Conservation (phyloP, 345 rosid genomes). For the Ceriops tagal region DNA sequence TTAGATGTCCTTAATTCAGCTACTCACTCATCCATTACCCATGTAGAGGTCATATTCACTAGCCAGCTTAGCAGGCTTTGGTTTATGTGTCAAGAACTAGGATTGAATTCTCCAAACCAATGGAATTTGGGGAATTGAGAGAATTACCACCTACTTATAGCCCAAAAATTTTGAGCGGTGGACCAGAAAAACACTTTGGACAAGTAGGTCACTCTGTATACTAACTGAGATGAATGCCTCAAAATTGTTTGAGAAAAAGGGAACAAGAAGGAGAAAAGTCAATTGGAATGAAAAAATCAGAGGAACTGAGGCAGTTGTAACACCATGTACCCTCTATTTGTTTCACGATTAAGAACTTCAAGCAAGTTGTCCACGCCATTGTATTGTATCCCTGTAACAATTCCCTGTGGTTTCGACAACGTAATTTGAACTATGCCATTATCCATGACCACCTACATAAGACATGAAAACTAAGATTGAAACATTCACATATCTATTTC, state of each 20-base stretch:
- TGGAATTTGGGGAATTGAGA: neutral
- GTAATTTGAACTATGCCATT: conserved; percentile 34
- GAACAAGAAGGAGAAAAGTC: no score
- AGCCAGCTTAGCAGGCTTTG: no score
- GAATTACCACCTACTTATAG: neutral
- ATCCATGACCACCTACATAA: conserved; percentile 31
- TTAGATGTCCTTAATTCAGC: no score
- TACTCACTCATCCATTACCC: no score
- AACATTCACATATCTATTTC: neutral
- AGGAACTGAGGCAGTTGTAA: conserved; percentile 4
- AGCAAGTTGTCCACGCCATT: conserved; percentile 28
- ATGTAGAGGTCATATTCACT: no score
- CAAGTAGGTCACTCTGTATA: no score
- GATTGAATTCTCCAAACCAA: neutral
- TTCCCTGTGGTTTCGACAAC: conserved; percentile 28
- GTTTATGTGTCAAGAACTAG: neutral
- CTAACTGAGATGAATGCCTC: no score
- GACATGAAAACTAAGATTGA: neutral
- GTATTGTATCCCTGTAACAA: conserved; percentile 31
- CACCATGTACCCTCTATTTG: conserved; percentile 26
- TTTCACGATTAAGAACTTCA: conserved; percentile 28
- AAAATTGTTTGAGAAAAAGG: no score
- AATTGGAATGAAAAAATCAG: neutral
- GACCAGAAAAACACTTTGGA: neutral
- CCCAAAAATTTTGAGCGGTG: neutral